Base-by-base conservation (phyloP, 2,329 filamentous ascomycete species). In the Botrytis pseudocinerea region DNA sequence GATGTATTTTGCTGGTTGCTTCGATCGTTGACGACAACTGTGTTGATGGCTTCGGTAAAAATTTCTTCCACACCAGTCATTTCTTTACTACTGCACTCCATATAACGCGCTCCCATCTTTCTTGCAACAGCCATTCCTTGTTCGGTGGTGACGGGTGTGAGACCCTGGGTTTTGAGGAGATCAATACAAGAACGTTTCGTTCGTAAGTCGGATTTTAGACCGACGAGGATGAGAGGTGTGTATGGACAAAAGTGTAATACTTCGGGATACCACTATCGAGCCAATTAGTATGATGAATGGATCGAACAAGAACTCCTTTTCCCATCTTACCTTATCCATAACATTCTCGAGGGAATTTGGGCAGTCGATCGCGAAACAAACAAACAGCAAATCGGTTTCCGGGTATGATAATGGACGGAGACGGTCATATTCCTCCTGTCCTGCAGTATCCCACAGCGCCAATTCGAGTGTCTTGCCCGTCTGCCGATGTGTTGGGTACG, bases 361-460 rank as follows among this genome's bases (percentile, higher is more conserved):
- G 83, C 96, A 99, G 84, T 99, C 96, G 80, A 99, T 98, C 77
- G 96, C 96, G 83, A 99, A 99, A 87, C 96, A 99, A 78, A 99
- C 96, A 83, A 99, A 98, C 74, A 99, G 91, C 48, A 99, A 88
- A 83, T 99, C 96, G 20, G 96, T 99, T 84, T 99, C 96, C 5
- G 96, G 96, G 84, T 99, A 99, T 62, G 95, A 98, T 69, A 99
- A 90, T 63, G 96, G 96, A 78, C 96, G 91, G 81, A 99, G 87
- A 79, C 96, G 91, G 86, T 99, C 96, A 83, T 99, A 99, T 85
- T 98, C 96, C 84, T 99, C 96, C 84, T 99, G 96, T 57, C 96
- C 96, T 79, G 96, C 96, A 42, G 96, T 99, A 84, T 99, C 96
- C 96, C 96, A 99, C 70, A 99, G 88, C 59, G 96, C 96, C 75